Conservation (phyloP, 2,329 filamentous ascomycete species). For the Stagonosporopsis rhizophila region DNA sequence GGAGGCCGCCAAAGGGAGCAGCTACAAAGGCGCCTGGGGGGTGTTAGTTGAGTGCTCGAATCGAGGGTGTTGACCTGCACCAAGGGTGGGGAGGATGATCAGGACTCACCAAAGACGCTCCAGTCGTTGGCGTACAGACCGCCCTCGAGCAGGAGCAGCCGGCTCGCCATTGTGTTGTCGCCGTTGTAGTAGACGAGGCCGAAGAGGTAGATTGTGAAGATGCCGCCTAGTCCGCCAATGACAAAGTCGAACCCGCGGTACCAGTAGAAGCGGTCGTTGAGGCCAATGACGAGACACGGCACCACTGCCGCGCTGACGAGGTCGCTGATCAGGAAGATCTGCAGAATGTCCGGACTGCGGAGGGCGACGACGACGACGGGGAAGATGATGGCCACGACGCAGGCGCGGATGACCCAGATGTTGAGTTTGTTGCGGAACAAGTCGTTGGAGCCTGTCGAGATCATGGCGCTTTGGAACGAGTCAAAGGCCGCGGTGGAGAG, state of each 20-base stretch:
- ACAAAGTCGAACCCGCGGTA: slow-evolving; percentile 84
- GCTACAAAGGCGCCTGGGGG: slow-evolving; percentile 72
- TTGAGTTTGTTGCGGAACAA: slow-evolving; percentile 82
- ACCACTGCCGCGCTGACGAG: slow-evolving; percentile 79
- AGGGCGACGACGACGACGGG: slow-evolving; percentile 77
- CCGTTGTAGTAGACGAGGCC: slow-evolving; percentile 80
- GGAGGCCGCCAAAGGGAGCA: slow-evolving; percentile 75
- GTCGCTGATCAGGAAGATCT: slow-evolving; percentile 84
- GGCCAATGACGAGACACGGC: slow-evolving; percentile 75
- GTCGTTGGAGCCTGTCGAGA: slow-evolving; percentile 84
- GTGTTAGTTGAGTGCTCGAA: too few species aligned
- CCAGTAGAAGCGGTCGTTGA: slow-evolving; percentile 70
- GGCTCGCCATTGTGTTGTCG: slow-evolving; percentile 66
- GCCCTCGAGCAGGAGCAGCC: slow-evolving; percentile 74
- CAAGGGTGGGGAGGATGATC: too few species aligned
- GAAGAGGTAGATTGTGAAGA: slow-evolving; percentile 82
- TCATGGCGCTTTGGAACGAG: slow-evolving; percentile 81
- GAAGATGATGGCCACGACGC: slow-evolving; percentile 75
- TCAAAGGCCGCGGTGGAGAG: slow-evolving; percentile 82
- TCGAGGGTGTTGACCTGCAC: too few species aligned
- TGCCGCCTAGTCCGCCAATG: slow-evolving; percentile 76
- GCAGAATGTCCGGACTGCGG: slow-evolving; percentile 74
- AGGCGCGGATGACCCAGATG: slow-evolving; percentile 74
- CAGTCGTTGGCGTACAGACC: slow-evolving; percentile 80
- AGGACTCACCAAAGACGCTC: slow-evolving; percentile 72